Base-by-base conservation (phyloP, 208 protist species). In the Trypanosoma cruzi region DNA sequence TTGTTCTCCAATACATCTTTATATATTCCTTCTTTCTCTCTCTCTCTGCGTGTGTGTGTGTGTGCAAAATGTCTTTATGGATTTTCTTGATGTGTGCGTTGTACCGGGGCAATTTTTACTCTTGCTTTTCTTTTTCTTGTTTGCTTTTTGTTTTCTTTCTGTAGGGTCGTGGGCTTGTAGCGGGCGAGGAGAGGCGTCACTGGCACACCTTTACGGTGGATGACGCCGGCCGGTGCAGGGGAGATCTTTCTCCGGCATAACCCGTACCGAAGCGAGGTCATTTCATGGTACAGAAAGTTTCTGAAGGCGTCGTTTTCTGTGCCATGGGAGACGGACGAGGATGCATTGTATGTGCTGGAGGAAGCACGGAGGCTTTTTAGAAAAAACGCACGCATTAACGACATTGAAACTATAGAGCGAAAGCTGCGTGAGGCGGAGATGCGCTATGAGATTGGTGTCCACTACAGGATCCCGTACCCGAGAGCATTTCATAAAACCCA, bases 391-490 rank as follows among this genome's bases (percentile, higher is more conserved):
- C 44, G 73, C 44, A 81, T 96, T 40, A 73, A 64, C 24, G 89
- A 95, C 31, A 59, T 88, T 16, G 75, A 77, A 20, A 49, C 59
- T 2, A 91, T 96, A 36, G 49, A 86, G 71, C 76, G 87, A 16
- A 96, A 96, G 67, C 31, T 96, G 73, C 88, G 89, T 18, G 88
- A 96, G 79, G 92, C 88, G 13, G 92, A 96, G 71, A 94, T 95
- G 88, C 86, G 92, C 7, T 94, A 95, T 61, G 89, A 85, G 67
- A 76, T 96, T 69, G 92, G 80, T 20, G 32, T 93, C 28, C 92
- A 96, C 75, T 96, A 96, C 73, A 63, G 64, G 29, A 93, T 95
- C 31, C 92, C 92, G 8, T 96, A 96, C 76, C 92, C 92, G 0
- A 74, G 92, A 0, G 75, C 85, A 1, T 88, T 88, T 58, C 80